Percentiles rank a stretch among this genome's conserved stretches.
Evolutionary conservation across 495 filamentous ascomycete species (phyloP).

Genomic region (Rhizodiscina lignyota): DNA sequence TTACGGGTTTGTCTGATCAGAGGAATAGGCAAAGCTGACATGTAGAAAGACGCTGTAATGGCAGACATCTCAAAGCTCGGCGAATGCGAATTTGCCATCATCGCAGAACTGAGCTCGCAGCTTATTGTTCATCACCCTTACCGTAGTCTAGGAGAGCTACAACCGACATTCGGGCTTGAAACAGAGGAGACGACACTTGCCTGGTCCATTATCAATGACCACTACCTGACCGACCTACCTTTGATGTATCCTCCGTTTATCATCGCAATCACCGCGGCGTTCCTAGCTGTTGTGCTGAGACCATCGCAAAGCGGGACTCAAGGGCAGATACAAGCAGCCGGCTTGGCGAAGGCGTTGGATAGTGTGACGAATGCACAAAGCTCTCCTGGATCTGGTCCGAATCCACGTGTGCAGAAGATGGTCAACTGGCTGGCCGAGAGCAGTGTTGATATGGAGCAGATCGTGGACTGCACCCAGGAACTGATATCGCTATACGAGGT

Average conservation of each 20-base stretch:
- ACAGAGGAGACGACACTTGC: constrained; percentile 66
- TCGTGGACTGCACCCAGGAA: constrained; percentile 90
- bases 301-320: constrained; percentile 26
- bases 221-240: constrained; percentile 86
- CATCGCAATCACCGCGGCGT: constrained; percentile 78
- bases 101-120: constrained; percentile 87
- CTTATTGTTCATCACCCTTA: constrained; percentile 97
- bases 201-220: constrained; percentile 86
- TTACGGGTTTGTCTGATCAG: too few species aligned
- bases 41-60: constrained; percentile 27
- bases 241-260: constrained; percentile 77
- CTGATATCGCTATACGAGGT: constrained; percentile 88
- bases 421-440: constrained; percentile 82
- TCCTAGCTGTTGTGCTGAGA: constrained; percentile 67
- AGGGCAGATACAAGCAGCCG: constrained; percentile 14
- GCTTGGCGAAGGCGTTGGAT: constrained; percentile 1
- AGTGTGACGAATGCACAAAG: background rate
- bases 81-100: constrained; percentile 92
- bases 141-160: constrained; percentile 62
- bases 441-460: constrained; percentile 76
- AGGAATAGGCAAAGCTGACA: constrained; percentile 3
- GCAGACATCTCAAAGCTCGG: constrained; percentile 77
- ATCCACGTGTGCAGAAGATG: constrained; percentile 50
- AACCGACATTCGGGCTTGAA: constrained; percentile 48
- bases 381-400: background rate